Percentiles rank a stretch among this genome's conserved stretches.
Evolutionary conservation across 1,284 basidiomycete genomes (phyloP).

Genomic region (Sanghuangporus weigelae): DNA sequence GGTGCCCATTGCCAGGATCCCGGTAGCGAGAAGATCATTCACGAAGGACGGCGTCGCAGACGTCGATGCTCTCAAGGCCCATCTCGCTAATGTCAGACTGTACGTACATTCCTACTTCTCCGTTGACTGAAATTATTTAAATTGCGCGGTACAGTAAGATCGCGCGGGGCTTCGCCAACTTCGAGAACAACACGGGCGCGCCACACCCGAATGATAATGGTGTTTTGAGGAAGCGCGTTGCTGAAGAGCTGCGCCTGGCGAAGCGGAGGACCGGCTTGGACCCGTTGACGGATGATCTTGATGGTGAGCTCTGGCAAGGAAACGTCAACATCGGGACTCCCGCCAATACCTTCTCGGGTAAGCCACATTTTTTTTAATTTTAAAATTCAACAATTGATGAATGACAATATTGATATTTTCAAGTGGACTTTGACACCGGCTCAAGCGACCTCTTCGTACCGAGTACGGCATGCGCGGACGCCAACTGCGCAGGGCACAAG

Average conservation of each 20-base stretch:
- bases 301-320: conserved; percentile 17
- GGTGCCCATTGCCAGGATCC: conserved; percentile 1
- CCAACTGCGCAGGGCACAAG: conserved; percentile 21
- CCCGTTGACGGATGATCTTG: conserved; percentile 15
- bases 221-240: neutral
- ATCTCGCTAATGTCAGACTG: conserved; percentile 11
- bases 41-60: conserved; percentile 17
- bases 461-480: conserved; percentile 17
- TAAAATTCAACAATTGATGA: neutral
- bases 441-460: conserved; percentile 22
- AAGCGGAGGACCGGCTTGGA: conserved; percentile 15
- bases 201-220: conserved; percentile 15
- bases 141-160: conserved; percentile 10
- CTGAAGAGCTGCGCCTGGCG: neutral
- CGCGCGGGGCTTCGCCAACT: conserved; percentile 12
- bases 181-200: conserved; percentile 14
- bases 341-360: conserved; percentile 15
- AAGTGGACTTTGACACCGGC: conserved; percentile 20
- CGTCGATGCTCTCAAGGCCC: conserved; percentile 8
- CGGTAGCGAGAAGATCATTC: conserved; percentile 12
- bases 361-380: neutral
- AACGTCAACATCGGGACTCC: conserved; percentile 14
- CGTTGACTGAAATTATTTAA: neutral
- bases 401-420: neutral
- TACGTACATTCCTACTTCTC: neutral